Percentiles rank a stretch among this genome's conserved stretches.
Evolutionary conservation across 2,329 filamentous ascomycete species (phyloP).

Genomic region (Stachybotrys elegans): DNA sequence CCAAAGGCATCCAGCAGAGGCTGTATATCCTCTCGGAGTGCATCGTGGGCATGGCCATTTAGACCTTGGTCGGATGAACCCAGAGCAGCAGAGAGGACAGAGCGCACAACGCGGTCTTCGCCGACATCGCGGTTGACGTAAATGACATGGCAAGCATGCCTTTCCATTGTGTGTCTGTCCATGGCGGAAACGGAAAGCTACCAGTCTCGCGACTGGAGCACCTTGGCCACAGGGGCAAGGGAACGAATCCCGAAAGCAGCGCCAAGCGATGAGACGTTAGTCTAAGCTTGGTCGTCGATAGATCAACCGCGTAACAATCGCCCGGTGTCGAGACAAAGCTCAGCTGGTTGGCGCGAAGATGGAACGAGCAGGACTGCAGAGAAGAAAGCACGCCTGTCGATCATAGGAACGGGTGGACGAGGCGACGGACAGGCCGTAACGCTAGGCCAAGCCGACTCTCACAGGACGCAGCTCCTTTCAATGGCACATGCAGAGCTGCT

Average conservation of each 20-base stretch:
- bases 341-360: no score
- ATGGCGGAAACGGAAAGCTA: slow-evolving; percentile 51
- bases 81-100: slow-evolving; percentile 13
- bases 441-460: no score
- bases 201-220: slow-evolving; percentile 58
- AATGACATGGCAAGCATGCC: slow-evolving; percentile 52
- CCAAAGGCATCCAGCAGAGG: slow-evolving; percentile 50
- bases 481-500: no score
- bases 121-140: slow-evolving; percentile 53
- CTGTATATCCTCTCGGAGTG: slow-evolving; percentile 40
- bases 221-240: slow-evolving; percentile 41
- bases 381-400: no score
- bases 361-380: no score
- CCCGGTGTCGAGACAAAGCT: no score
- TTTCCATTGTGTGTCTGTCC: slow-evolving; percentile 55
- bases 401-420: no score
- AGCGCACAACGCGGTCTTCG: slow-evolving; percentile 38
- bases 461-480: no score
- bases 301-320: no score
- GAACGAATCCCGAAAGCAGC: slow-evolving; percentile 1
- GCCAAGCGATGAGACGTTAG: no score
- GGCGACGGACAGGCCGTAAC: no score
- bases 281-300: no score
- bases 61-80: slow-evolving; percentile 13
- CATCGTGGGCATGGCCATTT: slow-evolving; percentile 19